These are phyloP conservation scores for Starmerella geochares DNA, from an alignment of 805 yeast genomes.

Conservation along the genomic window DNA sequence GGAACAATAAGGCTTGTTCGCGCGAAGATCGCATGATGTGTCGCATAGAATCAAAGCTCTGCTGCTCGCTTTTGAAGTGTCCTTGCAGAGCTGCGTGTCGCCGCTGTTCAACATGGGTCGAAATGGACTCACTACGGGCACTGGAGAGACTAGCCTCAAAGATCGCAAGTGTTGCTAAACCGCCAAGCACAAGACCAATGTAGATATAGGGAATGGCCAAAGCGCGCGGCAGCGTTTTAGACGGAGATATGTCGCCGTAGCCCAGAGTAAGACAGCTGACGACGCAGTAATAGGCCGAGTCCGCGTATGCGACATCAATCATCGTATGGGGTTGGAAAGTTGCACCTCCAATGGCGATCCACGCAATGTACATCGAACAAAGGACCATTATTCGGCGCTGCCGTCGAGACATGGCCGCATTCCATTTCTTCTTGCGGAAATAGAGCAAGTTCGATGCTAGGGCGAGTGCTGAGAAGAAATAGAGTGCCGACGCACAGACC, in stretches of 20 bases:
- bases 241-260: constrained; percentile 61
- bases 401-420: constrained; percentile 41
- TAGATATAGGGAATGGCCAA: constrained; percentile 54
- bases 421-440: constrained; percentile 47
- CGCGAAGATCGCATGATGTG: constrained; percentile 33
- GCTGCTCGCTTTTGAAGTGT: constrained; percentile 30
- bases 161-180: constrained; percentile 43
- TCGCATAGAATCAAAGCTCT: constrained; percentile 50
- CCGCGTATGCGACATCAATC: constrained; percentile 45
- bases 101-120: constrained; percentile 4
- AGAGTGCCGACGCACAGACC: constrained; percentile 50
- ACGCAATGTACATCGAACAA: constrained; percentile 51
- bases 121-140: constrained; percentile 7
- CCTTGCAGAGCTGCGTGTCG: not conserved
- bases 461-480: constrained; percentile 46
- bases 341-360: constrained; percentile 67
- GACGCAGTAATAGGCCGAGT: constrained; percentile 61
- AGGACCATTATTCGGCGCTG: constrained; percentile 69
- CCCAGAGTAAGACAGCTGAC: constrained; percentile 75
- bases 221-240: constrained; percentile 44
- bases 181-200: constrained; percentile 61
- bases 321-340: constrained; percentile 38
- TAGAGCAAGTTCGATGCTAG: constrained; percentile 55
- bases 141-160: constrained; percentile 14
- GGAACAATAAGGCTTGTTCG: constrained; percentile 4